Conservation (phyloP, 164 flowering plant genomes). For the Umbellularia californica region DNA sequence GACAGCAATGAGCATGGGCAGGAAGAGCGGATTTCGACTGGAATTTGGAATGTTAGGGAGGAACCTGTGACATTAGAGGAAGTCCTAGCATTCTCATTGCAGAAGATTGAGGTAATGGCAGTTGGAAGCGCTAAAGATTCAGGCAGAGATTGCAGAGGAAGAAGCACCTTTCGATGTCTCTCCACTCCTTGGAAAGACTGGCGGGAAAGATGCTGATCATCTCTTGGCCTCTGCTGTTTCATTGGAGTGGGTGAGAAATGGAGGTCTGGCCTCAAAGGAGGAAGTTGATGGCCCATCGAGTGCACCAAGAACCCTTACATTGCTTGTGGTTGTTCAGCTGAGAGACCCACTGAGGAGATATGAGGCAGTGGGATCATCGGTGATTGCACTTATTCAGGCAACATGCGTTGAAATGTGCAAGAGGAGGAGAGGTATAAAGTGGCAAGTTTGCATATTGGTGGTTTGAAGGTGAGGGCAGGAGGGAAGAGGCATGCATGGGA, state of each 20-base stretch:
- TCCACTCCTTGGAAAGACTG: constrained; percentile 20
- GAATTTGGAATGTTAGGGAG: constrained; percentile 72
- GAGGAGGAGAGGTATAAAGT: constrained; percentile 61
- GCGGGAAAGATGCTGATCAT: constrained; percentile 18
- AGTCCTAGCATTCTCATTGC: constrained; percentile 71
- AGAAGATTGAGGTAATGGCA: constrained; percentile 76
- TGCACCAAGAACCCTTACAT: constrained; percentile 20
- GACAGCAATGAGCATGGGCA: constrained; percentile 52
- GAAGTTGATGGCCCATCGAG: too few species aligned
- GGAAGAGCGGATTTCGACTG: constrained; percentile 75
- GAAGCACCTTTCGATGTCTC: constrained; percentile 89
- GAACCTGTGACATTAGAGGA: constrained; percentile 58
- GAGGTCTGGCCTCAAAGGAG: constrained; percentile 11
- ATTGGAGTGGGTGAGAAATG: constrained; percentile 50
- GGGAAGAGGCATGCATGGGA: constrained; percentile 62
- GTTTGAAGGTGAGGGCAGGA: constrained; percentile 47
- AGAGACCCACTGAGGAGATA: constrained; percentile 74
- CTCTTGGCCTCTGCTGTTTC: constrained; percentile 47
- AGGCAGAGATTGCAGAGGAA: constrained; percentile 80
- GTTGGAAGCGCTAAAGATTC: constrained; percentile 76
- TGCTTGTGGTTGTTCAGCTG: constrained; percentile 53
- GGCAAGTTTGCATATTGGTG: constrained; percentile 67
- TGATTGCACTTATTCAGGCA: constrained; percentile 60
- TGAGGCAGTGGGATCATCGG: constrained; percentile 82
- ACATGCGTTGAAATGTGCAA: constrained; percentile 26